These are phyloP conservation scores for Neltuma alba DNA, from an alignment of 306 rosid genomes.

Conservation along the genomic window DNA sequence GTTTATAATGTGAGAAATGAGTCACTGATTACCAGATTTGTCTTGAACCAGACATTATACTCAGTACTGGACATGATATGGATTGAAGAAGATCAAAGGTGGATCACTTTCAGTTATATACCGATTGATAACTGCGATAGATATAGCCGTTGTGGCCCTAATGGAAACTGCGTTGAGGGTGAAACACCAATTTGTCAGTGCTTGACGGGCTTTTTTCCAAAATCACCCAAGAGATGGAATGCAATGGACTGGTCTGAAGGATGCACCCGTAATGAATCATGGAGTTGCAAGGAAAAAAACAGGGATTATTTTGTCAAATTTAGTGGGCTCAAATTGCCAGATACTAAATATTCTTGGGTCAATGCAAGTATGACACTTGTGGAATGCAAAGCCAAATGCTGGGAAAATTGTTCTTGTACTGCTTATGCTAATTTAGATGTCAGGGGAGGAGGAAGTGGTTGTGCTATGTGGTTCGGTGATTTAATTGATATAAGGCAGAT, in stretches of 20 bases:
- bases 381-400: conserved; percentile 28
- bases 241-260: background rate
- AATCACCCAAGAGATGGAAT: background rate
- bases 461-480: conserved; percentile 44
- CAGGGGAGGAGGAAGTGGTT: conserved; percentile 32
- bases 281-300: background rate
- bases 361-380: conserved; percentile 1
- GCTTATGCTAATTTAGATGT: conserved; percentile 40
- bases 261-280: background rate
- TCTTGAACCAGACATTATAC: background rate
- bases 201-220: background rate
- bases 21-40: background rate
- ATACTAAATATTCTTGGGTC: conserved; percentile 22
- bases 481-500: conserved; percentile 33
- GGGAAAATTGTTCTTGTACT: conserved; percentile 27
- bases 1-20: background rate
- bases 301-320: background rate
- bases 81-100: background rate
- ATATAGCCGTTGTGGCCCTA: background rate
- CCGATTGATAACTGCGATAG: background rate
- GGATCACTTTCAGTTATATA: background rate
- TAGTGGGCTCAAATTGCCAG: conserved; percentile 24
- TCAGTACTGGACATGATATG: background rate
- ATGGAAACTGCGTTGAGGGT: background rate
- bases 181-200: background rate